phyloP scores from a whole-genome alignment of 768 basidiomycete genomes.

The Exidia glandulosa region DNA sequence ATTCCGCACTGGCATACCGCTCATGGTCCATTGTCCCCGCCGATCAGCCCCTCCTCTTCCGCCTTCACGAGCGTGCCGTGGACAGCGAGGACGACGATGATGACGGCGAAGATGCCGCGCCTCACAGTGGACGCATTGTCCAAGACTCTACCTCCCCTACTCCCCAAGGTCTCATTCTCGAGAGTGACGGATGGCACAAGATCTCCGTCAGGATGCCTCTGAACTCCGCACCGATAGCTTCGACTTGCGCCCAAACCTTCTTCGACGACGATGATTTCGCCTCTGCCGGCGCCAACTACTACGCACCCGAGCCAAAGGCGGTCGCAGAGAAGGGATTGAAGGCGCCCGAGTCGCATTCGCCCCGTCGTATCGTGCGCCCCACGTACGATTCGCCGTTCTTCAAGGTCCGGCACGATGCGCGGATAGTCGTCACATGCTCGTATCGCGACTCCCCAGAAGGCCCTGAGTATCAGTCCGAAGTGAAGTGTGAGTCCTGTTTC shows the following conservation, averaged over 20 bases:
- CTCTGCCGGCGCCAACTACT: background rate
- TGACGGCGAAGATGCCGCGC: background rate
- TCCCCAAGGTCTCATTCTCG: background rate
- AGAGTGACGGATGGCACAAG: background rate
- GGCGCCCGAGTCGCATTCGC: background rate
- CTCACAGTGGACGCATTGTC: background rate
- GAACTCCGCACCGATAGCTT: background rate
- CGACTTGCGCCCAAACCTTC: background rate
- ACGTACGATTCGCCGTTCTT: constrained; percentile 45
- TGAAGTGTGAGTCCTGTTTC: background rate
- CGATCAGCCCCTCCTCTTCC: background rate
- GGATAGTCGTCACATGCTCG: constrained; percentile 41
- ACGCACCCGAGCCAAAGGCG: background rate
- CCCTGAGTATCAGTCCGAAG: constrained; percentile 4
- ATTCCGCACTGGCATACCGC: background rate
- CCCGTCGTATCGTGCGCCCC: constrained; percentile 27
- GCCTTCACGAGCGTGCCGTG: background rate
- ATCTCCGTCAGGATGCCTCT: background rate
- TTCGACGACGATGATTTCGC: constrained; percentile 2
- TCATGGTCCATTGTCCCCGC: background rate
- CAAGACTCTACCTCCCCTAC: too few relatives aligned
- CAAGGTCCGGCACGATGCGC: constrained; percentile 41
- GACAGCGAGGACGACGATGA: background rate
- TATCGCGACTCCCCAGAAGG: constrained; percentile 36
- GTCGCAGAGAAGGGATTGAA: constrained; percentile 3